Conservation (phyloP, 805 yeast species). For the Zygosaccharomyces bailii region DNA sequence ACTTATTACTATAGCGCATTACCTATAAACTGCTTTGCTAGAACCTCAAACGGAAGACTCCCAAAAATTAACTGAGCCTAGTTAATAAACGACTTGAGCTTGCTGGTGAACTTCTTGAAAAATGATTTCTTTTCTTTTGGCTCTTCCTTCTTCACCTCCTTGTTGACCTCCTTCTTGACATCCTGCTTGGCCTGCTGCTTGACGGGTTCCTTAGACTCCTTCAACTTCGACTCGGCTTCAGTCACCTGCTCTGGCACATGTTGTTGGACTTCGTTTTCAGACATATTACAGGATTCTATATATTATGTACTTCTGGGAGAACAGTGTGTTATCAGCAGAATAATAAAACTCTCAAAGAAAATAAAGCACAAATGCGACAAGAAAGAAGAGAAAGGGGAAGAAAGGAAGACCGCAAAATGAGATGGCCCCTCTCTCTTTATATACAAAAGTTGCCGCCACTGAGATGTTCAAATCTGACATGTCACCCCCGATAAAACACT, state of each 20-base stretch:
- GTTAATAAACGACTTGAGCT: slow-evolving; percentile 13
- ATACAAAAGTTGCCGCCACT: slow-evolving; percentile 1
- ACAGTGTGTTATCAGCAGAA: not conserved
- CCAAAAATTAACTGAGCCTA: not conserved
- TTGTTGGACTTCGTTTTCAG: not conserved
- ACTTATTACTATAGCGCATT: not conserved
- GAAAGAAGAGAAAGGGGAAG: not conserved
- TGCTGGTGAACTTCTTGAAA: slow-evolving; percentile 18
- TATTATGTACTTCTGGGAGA: not conserved
- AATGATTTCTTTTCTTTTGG: slow-evolving; percentile 13
- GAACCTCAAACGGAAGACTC: not conserved
- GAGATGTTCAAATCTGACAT: not conserved
- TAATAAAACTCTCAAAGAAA: not conserved
- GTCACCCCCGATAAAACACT: slow-evolving; percentile 1
- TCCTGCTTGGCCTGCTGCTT: slow-evolving; percentile 6
- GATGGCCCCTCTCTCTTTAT: not conserved
- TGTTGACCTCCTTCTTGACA: not conserved
- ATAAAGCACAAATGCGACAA: not conserved
- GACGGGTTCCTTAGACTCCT: slow-evolving; percentile 7
- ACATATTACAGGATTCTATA: not conserved
- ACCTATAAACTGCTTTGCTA: slow-evolving; percentile 1
- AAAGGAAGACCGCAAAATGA: not conserved
- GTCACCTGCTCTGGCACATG: not conserved
- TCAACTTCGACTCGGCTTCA: slow-evolving; percentile 11
- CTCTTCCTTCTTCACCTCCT: slow-evolving; percentile 14